Conservation (phyloP, 805 yeast genomes). For the Candida morakotiae region DNA sequence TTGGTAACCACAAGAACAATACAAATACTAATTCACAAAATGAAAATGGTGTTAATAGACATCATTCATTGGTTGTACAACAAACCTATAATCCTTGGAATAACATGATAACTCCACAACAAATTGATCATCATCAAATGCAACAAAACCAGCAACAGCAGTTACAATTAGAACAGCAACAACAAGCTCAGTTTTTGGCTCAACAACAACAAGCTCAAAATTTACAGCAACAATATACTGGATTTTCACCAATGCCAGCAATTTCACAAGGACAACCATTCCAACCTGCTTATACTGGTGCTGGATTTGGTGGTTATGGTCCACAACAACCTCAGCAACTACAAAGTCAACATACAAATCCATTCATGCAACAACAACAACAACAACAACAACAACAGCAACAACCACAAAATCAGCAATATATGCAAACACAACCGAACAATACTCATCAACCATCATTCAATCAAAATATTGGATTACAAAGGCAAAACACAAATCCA, state of each 20-base stretch:
- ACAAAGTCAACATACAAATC: conserved; percentile 21
- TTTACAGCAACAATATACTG: conserved; percentile 20
- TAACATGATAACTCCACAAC: conserved; percentile 10
- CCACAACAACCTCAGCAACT: conserved; percentile 14
- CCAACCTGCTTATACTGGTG: conserved; percentile 40
- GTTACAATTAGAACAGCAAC: conserved; percentile 20
- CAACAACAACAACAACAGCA: conserved; percentile 17
- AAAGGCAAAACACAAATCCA: conserved; percentile 34
- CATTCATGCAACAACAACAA: conserved; percentile 13
- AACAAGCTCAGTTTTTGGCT: conserved; percentile 21
- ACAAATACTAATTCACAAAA: conserved; percentile 1
- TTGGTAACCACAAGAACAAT: conserved; percentile 3
- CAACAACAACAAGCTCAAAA: conserved; percentile 16
- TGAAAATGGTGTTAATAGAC: conserved; percentile 11
- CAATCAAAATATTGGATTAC: conserved; percentile 14
- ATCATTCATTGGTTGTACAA: conserved; percentile 28
- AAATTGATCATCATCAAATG: conserved; percentile 11
- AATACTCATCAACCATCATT: conserved; percentile 12
- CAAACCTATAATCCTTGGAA: conserved; percentile 43
- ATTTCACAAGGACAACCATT: conserved; percentile 14
- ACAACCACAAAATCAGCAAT: conserved; percentile 14
- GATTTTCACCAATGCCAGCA: conserved; percentile 7
- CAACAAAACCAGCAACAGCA: conserved; percentile 18
- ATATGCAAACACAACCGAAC: conserved; percentile 5
- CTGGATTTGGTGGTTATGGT: conserved; percentile 56